Conservation (phyloP, 2,329 filamentous ascomycete species). For the Chaetomium strumarium region DNA sequence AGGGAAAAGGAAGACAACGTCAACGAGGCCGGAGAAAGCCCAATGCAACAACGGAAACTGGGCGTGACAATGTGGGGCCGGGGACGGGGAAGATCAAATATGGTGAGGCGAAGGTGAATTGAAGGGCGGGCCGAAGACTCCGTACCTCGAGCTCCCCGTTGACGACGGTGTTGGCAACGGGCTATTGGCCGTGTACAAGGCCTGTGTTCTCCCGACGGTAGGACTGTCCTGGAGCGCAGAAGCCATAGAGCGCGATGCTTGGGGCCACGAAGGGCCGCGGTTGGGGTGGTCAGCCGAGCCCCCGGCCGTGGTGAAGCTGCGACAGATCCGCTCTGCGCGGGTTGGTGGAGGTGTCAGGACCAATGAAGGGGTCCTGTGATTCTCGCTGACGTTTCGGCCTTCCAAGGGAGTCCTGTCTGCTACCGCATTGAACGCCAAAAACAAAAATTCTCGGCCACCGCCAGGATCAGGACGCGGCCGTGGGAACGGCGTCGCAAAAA, state of each 20-base stretch:
- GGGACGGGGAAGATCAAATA: not conserved
- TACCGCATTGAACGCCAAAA: slow-evolving; percentile 36
- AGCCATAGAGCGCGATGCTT: slow-evolving; percentile 20
- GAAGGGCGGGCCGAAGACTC: not conserved
- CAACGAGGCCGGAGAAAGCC: not conserved
- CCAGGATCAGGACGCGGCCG: not conserved
- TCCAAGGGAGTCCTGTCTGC: slow-evolving; percentile 41
- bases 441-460: slow-evolving; percentile 10
- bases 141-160: slow-evolving; percentile 24
- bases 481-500: too few species aligned
- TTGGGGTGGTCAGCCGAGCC: slow-evolving; percentile 32
- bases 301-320: slow-evolving; percentile 39
- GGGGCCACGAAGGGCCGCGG: slow-evolving; percentile 18
- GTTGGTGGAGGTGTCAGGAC: slow-evolving; percentile 17
- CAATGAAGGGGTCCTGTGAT: slow-evolving; percentile 33
- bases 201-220: slow-evolving; percentile 38
- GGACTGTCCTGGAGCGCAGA: slow-evolving; percentile 39
- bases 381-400: slow-evolving; percentile 36
- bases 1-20: not conserved
- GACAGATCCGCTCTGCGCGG: slow-evolving; percentile 45
- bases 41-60: not conserved
- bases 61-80: not conserved
- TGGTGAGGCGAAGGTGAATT: not conserved
- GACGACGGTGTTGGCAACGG: slow-evolving; percentile 25
- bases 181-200: slow-evolving; percentile 27